Percentiles rank a stretch among this genome's conserved stretches.
Conservation (phyloP, 345 rosid species). For the Populus tremula region DNA sequence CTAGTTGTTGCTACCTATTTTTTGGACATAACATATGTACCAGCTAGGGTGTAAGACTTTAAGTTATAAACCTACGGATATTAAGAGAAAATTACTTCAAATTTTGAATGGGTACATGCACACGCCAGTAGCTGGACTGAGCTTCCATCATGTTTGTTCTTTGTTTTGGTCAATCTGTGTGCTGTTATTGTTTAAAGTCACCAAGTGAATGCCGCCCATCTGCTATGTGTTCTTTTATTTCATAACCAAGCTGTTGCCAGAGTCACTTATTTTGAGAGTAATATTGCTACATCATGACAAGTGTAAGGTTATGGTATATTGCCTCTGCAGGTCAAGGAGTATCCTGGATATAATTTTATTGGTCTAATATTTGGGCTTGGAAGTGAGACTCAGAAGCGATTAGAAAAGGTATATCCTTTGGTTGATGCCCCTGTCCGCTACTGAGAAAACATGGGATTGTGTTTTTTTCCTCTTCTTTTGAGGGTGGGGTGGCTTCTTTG, state of each 20-base stretch:
- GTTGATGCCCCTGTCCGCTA: too few species aligned
- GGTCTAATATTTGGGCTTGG: slow-evolving; percentile 77
- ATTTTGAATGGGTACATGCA: not conserved
- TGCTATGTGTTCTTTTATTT: not conserved
- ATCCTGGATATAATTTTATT: slow-evolving; percentile 69
- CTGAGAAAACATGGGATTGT: too few species aligned
- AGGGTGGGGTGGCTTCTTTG: not conserved
- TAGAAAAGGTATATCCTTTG: slow-evolving; percentile 73
- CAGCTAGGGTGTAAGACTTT: not conserved
- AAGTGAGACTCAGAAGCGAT: slow-evolving; percentile 68
- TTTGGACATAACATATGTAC: not conserved
- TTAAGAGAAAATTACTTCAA: not conserved
- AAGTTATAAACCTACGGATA: not conserved
- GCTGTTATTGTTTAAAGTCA: not conserved
- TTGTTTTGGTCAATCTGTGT: not conserved
- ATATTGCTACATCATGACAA: not conserved
- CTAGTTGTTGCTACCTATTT: not conserved
- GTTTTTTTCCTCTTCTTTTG: too few species aligned
- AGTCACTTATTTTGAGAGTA: not conserved
- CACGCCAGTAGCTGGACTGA: slow-evolving; percentile 2
- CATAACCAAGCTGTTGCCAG: not conserved
- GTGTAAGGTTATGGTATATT: not conserved
- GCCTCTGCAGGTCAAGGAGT: slow-evolving; percentile 56
- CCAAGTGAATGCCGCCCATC: not conserved
- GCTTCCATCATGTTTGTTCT: not conserved